Conservation (phyloP, 176 grass and related monocot genomes). For the Oryza meridionalis region DNA sequence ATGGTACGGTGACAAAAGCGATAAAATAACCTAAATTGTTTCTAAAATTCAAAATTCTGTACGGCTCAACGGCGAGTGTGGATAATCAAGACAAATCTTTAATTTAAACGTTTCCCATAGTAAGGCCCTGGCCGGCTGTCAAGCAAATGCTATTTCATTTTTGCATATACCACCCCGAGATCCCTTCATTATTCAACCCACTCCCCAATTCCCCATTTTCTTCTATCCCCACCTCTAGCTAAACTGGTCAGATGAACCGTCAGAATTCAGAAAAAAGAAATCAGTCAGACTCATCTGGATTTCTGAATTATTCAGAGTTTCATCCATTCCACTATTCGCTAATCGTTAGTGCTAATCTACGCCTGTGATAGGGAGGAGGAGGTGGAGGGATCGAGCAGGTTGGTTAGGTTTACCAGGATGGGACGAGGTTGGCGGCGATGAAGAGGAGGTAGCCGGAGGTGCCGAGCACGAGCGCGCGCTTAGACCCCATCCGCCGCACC, state of each 20-base stretch:
- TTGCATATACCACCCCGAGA: not conserved
- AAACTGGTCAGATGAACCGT: not conserved
- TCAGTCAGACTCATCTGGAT: not conserved
- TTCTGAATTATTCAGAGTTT: not conserved
- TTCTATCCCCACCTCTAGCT: no score
- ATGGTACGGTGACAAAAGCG: no score
- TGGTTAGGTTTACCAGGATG: conserved; percentile 53
- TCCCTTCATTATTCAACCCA: not conserved
- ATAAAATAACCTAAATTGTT: no score
- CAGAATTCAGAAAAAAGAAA: not conserved
- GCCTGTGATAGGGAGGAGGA: not conserved
- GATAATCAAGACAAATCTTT: not conserved
- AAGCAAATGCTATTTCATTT: not conserved
- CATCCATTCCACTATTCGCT: not conserved
- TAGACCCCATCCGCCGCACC: conserved; percentile 66
- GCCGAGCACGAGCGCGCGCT: conserved; percentile 71
- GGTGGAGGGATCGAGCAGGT: not conserved
- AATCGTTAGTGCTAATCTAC: not conserved
- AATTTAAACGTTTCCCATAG: not conserved
- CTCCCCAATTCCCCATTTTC: not conserved
- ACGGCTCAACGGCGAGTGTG: not conserved
- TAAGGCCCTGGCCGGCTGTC: not conserved
- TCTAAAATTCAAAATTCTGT: no score
- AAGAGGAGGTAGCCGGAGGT: conserved; percentile 87
- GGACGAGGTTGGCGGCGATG: conserved; percentile 84